Evolutionary conservation across 176 grass and related monocot species (phyloP), one percentile per base, ranked within the genome.

Genomic region (Avena atlantica): DNA sequence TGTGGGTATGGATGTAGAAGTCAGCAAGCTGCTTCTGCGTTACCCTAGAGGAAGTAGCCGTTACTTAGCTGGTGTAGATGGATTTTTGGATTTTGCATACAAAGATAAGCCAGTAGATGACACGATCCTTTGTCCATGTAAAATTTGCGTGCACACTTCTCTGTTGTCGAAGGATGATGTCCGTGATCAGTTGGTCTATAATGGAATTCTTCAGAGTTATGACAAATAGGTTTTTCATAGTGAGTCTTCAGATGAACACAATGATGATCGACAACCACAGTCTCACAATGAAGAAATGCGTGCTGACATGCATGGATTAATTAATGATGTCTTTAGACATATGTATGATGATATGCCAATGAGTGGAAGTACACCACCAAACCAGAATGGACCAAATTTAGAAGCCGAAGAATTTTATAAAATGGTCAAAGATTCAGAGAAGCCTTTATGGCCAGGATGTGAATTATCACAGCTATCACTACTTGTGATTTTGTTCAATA

Each of bases 401-500:
- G 61, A 64, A 59, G 25, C 25, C 25, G 25, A 25, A 25, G 25
- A 25, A 25, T 25, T 25, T 25, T 25, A 25, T 25, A 25, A 12
- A 17, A 3, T 81, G 60, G 15, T 85, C 9, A 78, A 40, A 12
- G 31, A 83, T 70, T 82, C 80, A 12, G 1, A 63, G 7, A 81
- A 81, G 23, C 42, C 78, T 27, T 24, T 64, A 2, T 64, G 61
- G 61, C 0, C 23, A 13, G 61, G 61, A 64, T 29, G 24, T 29
- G 61, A 25, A 64, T 21, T 64, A 64, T 64, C 61, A 12, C 25
- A 56, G 1, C 27, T 82, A 70, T 56, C 65, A 23, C 36, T 70
- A 23, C 49, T 56, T 56, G 80, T 82, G 27, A 24, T 82, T 82
- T 82, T 82, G 27, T 82, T 82, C 14, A 82, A 82, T n/a, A 42